These are phyloP conservation scores for Panellus pusillus DNA, from an alignment of 768 basidiomycete species.

Conservation along the genomic window DNA sequence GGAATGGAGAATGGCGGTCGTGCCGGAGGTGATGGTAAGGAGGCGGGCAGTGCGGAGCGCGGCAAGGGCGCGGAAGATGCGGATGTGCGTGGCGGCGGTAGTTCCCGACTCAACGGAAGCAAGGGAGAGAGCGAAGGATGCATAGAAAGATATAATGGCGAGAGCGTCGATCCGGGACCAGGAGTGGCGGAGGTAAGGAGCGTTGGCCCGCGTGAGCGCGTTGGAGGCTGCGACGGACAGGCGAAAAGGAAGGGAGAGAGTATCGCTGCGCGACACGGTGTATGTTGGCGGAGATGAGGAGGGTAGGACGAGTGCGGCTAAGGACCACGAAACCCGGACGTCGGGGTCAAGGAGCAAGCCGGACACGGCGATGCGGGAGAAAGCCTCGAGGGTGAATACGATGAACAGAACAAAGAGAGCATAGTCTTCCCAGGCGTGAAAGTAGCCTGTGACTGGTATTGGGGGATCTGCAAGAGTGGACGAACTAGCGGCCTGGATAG, in stretches of 20 bases:
- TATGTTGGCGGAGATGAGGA: conserved; percentile 31
- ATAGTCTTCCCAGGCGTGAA: conserved; percentile 88
- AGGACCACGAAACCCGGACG: conserved; percentile 45
- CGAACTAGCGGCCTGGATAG: conserved; percentile 72
- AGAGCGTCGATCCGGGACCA: conserved; percentile 91
- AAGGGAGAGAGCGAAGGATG: conserved; percentile 71
- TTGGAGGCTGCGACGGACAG: conserved; percentile 56
- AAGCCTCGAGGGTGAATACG: conserved; percentile 83
- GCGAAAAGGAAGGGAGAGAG: conserved; percentile 60
- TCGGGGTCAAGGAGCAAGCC: conserved; percentile 89
- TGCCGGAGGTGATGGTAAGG: conserved; percentile 87
- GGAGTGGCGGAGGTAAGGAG: conserved; percentile 89
- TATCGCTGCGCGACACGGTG: conserved; percentile 29
- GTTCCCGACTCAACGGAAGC: conserved; percentile 63
- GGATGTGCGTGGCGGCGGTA: conserved; percentile 85
- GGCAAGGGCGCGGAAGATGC: conserved; percentile 85
- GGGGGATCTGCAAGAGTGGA: conserved; percentile 50
- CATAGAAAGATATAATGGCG: conserved; percentile 87
- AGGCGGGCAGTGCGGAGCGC: conserved; percentile 82
- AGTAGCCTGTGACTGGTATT: conserved; percentile 63
- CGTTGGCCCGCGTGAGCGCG: conserved; percentile 59
- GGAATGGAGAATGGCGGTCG: conserved; percentile 91
- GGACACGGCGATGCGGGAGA: conserved; percentile 86
- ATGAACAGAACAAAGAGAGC: conserved; percentile 82
- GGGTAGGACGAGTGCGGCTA: conserved; percentile 40